Evolutionary conservation across 1,139 yeast genomes (phyloP).

Genomic region (Blastobotrys apis): DNA sequence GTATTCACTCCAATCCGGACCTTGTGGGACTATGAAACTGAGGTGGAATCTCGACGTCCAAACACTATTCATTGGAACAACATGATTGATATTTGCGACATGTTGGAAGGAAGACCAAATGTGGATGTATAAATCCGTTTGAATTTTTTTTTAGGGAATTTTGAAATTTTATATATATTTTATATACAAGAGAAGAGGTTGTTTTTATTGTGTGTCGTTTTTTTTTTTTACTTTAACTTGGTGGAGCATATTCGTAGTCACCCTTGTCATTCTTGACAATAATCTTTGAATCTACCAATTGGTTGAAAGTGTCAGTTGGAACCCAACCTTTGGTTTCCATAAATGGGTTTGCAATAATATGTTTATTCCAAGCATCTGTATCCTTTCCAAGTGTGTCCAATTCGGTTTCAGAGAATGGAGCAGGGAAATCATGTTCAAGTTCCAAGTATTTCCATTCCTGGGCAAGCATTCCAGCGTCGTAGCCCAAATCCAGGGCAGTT

Average conservation of each 20-base stretch:
- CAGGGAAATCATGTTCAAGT: constrained; percentile 47
- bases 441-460: constrained; percentile 48
- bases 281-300: constrained; percentile 61
- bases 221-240: background rate
- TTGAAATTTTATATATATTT: background rate
- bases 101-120: constrained; percentile 66
- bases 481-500: constrained; percentile 63
- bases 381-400: constrained; percentile 52
- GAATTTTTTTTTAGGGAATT: no score
- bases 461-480: constrained; percentile 69
- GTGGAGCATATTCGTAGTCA: constrained; percentile 35
- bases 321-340: constrained; percentile 94
- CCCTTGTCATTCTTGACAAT: constrained; percentile 48
- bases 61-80: constrained; percentile 79
- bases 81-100: constrained; percentile 73
- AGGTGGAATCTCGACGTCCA: constrained; percentile 76
- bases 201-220: background rate
- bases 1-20: constrained; percentile 67
- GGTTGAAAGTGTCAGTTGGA: constrained; percentile 85
- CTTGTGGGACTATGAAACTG: constrained; percentile 84
- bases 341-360: constrained; percentile 68
- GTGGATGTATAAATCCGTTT: no score
- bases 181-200: background rate
- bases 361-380: constrained; percentile 63
- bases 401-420: constrained; percentile 52